A percentile compares a stretch with the other conserved stretches of the same genome.
Conservation (phyloP, 192 early-diverging fungal species). For the Backusella tuberculispora region DNA sequence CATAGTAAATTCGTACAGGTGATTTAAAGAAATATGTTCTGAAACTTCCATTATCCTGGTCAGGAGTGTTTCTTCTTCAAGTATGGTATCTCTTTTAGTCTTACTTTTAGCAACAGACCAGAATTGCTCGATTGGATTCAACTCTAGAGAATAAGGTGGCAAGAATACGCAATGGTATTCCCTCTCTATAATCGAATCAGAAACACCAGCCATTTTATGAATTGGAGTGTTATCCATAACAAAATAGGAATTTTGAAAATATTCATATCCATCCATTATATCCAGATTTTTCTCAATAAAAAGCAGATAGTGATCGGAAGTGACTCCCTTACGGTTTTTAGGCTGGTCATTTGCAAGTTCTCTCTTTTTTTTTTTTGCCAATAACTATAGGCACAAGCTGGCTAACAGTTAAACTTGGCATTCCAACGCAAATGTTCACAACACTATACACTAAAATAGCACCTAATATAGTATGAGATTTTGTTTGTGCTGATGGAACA, state of each 20-base stretch:
- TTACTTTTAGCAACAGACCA: slow-evolving; percentile 24
- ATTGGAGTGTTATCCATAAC: slow-evolving; percentile 35
- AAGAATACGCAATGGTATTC: slow-evolving; percentile 20
- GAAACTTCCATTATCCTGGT: no score
- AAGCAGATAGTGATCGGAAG: background rate
- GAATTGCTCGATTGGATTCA: slow-evolving; percentile 31
- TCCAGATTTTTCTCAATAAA: background rate
- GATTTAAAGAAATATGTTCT: no score
- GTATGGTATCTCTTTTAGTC: background rate
- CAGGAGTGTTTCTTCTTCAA: no score
- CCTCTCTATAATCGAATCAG: background rate
- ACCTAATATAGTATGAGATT: no score
- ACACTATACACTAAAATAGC: no score
- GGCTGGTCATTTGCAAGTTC: background rate
- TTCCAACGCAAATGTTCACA: no score
- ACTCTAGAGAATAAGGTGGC: slow-evolving; percentile 23
- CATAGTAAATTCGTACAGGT: no score
- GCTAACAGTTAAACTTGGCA: no score
- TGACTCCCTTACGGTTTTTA: background rate
- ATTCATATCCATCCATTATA: background rate
- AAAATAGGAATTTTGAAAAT: background rate
- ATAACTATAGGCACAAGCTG: no score
- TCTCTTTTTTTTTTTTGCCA: slow-evolving; percentile 18
- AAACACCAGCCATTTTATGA: background rate
- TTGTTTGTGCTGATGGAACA: no score